Evolutionary conservation across 768 basidiomycete species (phyloP).

Genomic region (Cytidiella melzeri): DNA sequence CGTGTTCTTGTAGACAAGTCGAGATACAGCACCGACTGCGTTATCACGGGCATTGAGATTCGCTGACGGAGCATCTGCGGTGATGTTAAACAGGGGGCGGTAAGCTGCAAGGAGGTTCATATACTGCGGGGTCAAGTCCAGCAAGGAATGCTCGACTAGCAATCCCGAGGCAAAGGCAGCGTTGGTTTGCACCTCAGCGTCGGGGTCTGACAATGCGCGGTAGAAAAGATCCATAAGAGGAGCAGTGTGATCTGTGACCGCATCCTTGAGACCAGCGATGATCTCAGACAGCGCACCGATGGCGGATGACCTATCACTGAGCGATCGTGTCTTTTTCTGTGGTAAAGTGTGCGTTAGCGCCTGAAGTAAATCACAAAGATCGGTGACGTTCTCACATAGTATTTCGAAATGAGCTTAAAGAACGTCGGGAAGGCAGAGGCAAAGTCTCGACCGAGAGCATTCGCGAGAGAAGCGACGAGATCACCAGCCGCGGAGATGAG

Average conservation of each 20-base stretch:
- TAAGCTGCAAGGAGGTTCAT: slow-evolving; percentile 70
- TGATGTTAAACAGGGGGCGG: slow-evolving; percentile 71
- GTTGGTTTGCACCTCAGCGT: slow-evolving; percentile 93
- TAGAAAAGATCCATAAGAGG: slow-evolving; percentile 81
- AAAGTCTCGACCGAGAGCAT: slow-evolving; percentile 81
- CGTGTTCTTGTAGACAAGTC: slow-evolving; percentile 78
- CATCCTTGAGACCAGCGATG: slow-evolving; percentile 83
- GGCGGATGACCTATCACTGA: slow-evolving; percentile 88
- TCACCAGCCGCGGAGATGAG: slow-evolving; percentile 92
- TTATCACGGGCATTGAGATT: slow-evolving; percentile 89
- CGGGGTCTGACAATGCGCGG: slow-evolving; percentile 73
- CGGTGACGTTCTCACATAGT: slow-evolving; percentile 59
- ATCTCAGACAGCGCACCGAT: slow-evolving; percentile 95
- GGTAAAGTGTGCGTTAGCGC: slow-evolving; percentile 2
- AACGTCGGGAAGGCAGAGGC: slow-evolving; percentile 76
- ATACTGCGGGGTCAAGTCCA: slow-evolving; percentile 81
- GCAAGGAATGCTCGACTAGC: slow-evolving; percentile 78
- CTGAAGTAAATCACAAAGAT: neutral
- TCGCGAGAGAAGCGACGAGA: slow-evolving; percentile 84
- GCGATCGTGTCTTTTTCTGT: slow-evolving; percentile 81
- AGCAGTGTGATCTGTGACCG: slow-evolving; percentile 80
- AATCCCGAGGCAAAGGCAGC: slow-evolving; percentile 93
- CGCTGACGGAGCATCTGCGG: slow-evolving; percentile 55
- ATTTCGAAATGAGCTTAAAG: slow-evolving; percentile 85
- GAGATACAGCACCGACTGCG: slow-evolving; percentile 88